These are phyloP conservation scores for Ophiocordyceps camponoti-saundersi DNA, from an alignment of 2,329 filamentous ascomycete species.

Conservation along the genomic window DNA sequence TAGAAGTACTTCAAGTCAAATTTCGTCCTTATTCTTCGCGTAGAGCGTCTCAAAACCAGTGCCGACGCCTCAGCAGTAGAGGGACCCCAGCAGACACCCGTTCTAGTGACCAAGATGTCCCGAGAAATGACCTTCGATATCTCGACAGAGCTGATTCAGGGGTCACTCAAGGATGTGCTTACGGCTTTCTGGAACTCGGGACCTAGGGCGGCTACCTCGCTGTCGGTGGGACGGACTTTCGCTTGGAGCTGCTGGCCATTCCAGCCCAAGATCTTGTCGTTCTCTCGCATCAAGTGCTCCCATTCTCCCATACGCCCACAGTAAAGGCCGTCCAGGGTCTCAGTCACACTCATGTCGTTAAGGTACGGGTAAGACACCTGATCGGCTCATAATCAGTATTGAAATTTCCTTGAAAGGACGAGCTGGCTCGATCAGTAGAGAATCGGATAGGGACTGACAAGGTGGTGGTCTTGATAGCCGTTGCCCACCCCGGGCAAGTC, in stretches of 20 bases:
- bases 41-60: neutral
- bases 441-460: neutral
- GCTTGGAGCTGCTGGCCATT: neutral
- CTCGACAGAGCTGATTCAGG: neutral
- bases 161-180: neutral
- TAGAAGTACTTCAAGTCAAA: neutral
- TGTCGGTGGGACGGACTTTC: neutral
- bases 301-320: neutral
- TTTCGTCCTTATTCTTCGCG: no score
- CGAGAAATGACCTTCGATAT: neutral
- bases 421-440: neutral
- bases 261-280: neutral
- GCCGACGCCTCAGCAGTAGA: neutral
- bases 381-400: neutral
- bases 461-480: neutral
- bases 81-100: neutral
- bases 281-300: neutral
- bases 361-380: neutral
- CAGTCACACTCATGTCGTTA: neutral
- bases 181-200: neutral
- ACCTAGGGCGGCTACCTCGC: neutral
- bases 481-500: neutral
- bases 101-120: neutral
- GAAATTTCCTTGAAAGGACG: neutral
- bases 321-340: neutral